Evolutionary conservation across 164 flowering plant species (phyloP).

Genomic region (Piper longum): DNA sequence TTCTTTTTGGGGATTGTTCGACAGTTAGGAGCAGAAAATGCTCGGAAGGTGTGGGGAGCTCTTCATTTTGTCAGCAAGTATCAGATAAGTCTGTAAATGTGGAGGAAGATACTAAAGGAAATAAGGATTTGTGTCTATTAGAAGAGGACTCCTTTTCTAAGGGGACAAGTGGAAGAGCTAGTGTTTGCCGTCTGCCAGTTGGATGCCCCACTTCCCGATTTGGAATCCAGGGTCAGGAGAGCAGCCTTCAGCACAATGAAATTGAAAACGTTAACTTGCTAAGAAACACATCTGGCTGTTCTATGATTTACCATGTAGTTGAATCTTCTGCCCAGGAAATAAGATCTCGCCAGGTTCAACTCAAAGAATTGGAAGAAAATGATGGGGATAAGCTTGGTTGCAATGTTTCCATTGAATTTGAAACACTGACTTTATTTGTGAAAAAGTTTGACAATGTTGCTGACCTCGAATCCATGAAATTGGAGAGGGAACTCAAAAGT

Average conservation of each 20-base stretch:
- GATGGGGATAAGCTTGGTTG: slow-evolving; percentile 5
- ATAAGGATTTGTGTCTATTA: slow-evolving; percentile 6
- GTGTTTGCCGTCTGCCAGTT: too few relatives aligned
- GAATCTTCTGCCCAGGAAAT: slow-evolving; percentile 49
- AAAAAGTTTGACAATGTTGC: not conserved
- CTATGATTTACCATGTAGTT: slow-evolving; percentile 29
- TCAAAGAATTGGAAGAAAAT: slow-evolving; percentile 16
- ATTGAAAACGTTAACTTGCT: slow-evolving; percentile 13
- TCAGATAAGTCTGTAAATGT: slow-evolving; percentile 16
- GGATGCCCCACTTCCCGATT: too few relatives aligned
- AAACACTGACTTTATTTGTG: not conserved
- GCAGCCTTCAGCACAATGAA: not conserved
- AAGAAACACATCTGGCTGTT: slow-evolving; percentile 7
- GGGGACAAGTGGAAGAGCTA: not conserved
- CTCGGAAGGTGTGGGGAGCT: slow-evolving; percentile 20
- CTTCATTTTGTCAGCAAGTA: slow-evolving; percentile 19
- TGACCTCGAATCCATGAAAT: not conserved
- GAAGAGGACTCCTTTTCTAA: not conserved
- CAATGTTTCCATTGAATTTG: not conserved
- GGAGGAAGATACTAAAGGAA: slow-evolving; percentile 15
- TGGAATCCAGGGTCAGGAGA: too few relatives aligned
- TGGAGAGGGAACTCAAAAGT: slow-evolving; percentile 6
- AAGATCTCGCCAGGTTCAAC: slow-evolving; percentile 31
- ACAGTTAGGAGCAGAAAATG: slow-evolving; percentile 20
- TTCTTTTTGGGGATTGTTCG: slow-evolving; percentile 32